Evolutionary conservation across 305 asterid genomes (phyloP).

Genomic region (Rubia balearica): DNA sequence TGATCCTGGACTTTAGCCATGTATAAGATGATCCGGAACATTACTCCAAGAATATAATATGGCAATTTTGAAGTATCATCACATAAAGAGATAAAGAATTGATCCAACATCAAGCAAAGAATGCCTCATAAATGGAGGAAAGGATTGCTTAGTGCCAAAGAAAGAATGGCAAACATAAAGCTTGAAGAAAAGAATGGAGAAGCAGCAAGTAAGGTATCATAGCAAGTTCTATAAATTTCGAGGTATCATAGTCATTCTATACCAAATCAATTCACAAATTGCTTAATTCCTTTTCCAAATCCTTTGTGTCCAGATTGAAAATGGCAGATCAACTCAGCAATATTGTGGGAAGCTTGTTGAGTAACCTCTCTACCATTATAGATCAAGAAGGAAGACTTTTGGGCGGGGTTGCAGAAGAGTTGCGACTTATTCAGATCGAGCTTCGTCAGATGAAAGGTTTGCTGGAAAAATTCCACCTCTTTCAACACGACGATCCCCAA

Average conservation of each 20-base stretch:
- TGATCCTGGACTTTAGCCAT: no score
- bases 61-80: no score
- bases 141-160: not conserved
- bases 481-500: not conserved
- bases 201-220: not conserved
- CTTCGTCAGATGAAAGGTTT: not conserved
- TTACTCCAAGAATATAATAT: no score
- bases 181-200: not conserved
- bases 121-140: not conserved
- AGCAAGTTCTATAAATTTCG: not conserved
- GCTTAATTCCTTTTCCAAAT: not conserved
- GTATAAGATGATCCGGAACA: no score
- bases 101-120: not conserved
- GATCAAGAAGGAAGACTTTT: not conserved
- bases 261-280: not conserved
- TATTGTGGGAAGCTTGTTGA: not conserved
- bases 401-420: not conserved
- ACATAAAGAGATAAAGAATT: slow-evolving; percentile 8
- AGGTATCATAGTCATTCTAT: not conserved
- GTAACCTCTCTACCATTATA: not conserved
- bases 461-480: not conserved
- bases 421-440: not conserved
- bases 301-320: not conserved
- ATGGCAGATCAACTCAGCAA: not conserved
- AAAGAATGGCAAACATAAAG: no score